phyloP scores from a whole-genome alignment of 805 yeast genomes.

The Dipodascopsis uninucleata region DNA sequence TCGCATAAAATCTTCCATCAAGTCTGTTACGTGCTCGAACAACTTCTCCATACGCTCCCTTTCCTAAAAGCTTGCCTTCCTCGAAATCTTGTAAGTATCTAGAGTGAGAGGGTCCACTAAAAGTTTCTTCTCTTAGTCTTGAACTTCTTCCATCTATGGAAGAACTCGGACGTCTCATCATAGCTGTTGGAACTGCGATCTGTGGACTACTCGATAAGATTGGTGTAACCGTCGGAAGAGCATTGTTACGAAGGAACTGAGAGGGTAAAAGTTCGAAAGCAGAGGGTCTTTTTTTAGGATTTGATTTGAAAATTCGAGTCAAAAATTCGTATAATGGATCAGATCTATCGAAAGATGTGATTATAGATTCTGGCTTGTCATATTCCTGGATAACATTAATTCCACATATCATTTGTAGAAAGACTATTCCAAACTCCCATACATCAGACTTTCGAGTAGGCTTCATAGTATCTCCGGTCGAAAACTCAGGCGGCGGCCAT shows the following conservation, averaged over 20 bases:
- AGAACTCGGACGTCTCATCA: constrained; percentile 7
- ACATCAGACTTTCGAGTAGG: constrained; percentile 83
- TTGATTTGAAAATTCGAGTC: constrained; percentile 57
- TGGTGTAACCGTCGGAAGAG: constrained; percentile 2
- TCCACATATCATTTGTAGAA: constrained; percentile 64
- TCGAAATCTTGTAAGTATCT: constrained; percentile 92
- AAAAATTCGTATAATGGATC: constrained; percentile 65
- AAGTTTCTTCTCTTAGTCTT: constrained; percentile 3
- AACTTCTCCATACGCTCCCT: constrained; percentile 97
- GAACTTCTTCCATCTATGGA: constrained; percentile 23
- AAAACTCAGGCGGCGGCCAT: constrained; percentile 83
- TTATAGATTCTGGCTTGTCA: constrained; percentile 61
- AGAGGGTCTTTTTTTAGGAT: constrained; percentile 68
- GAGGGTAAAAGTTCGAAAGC: constrained; percentile 82
- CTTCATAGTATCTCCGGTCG: constrained; percentile 37
- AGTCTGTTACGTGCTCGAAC: constrained; percentile 92
- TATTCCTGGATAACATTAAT: constrained; percentile 51
- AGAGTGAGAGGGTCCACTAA: constrained; percentile 40
- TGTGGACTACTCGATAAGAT: not conserved
- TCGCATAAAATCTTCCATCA: constrained; percentile 93
- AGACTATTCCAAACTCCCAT: constrained; percentile 85
- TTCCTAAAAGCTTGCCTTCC: constrained; percentile 84
- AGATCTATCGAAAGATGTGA: constrained; percentile 47
- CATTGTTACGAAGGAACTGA: constrained; percentile 65
- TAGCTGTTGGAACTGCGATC: constrained; percentile 4